A percentile compares a stretch with the other conserved stretches of the same genome.
Evolutionary conservation across 768 basidiomycete species (phyloP).

Genomic region (Butyriboletus loyo): DNA sequence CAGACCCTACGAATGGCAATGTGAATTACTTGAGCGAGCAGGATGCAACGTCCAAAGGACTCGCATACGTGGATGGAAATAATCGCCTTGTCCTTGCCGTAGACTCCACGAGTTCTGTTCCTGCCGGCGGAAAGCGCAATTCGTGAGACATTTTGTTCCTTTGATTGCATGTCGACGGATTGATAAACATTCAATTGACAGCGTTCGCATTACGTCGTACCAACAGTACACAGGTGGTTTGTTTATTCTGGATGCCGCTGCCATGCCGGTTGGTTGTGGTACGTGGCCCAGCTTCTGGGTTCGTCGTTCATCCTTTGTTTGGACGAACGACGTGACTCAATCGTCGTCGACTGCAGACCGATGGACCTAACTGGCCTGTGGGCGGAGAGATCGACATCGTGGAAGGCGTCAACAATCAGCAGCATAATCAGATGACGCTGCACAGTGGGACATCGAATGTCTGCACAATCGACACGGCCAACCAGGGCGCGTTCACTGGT

Average conservation of each 20-base stretch:
- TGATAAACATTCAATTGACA: slow-evolving; percentile 20
- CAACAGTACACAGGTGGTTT: slow-evolving; percentile 59
- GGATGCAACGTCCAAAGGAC: slow-evolving; percentile 46
- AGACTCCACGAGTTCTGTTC: slow-evolving; percentile 48
- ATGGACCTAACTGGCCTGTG: slow-evolving; percentile 52
- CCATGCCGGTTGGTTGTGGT: slow-evolving; percentile 70
- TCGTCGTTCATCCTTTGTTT: slow-evolving; percentile 10
- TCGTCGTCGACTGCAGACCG: slow-evolving; percentile 25
- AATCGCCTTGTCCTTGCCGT: slow-evolving; percentile 58
- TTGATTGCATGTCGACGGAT: not conserved
- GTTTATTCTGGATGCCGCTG: slow-evolving; percentile 67
- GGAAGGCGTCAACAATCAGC: slow-evolving; percentile 63
- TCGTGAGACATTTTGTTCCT: slow-evolving; percentile 34
- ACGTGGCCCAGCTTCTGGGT: slow-evolving; percentile 59
- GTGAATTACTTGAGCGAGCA: slow-evolving; percentile 55
- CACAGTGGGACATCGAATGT: slow-evolving; percentile 49
- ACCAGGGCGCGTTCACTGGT: slow-evolving; percentile 18
- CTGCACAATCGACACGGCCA: slow-evolving; percentile 22
- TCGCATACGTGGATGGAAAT: slow-evolving; percentile 57
- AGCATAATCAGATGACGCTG: slow-evolving; percentile 60
- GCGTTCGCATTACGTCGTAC: slow-evolving; percentile 64
- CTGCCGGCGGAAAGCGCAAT: slow-evolving; percentile 50
- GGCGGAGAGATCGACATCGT: slow-evolving; percentile 70
- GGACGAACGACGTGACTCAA: not conserved
- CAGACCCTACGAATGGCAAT: slow-evolving; percentile 68